Evolutionary conservation across 352 stramenopile species (phyloP).

Genomic region (Pythium utonaiense): DNA sequence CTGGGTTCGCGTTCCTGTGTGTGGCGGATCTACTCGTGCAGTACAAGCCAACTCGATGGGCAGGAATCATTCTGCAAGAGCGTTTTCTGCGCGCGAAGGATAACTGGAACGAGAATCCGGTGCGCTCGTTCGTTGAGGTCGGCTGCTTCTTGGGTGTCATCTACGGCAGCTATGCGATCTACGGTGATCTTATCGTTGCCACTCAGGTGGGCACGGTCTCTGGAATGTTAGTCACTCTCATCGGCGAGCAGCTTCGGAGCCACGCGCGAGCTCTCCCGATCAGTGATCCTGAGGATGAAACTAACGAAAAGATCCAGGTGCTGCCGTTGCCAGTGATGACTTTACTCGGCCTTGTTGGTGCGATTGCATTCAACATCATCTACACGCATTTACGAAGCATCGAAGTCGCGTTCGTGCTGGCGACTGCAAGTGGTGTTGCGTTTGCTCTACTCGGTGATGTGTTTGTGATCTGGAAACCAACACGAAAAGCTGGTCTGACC

Average conservation of each 20-base stretch:
- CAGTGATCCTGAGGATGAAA: conserved; percentile 26
- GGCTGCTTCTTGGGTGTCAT: conserved; percentile 86
- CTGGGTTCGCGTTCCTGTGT: conserved; percentile 81
- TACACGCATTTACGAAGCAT: conserved; percentile 81
- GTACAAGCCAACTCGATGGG: conserved; percentile 44
- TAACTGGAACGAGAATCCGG: conserved; percentile 73
- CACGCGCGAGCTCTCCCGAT: conserved; percentile 39
- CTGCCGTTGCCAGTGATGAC: conserved; percentile 80
- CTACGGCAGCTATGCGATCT: conserved; percentile 85
- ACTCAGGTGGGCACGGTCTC: conserved; percentile 82
- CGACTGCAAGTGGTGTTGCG: conserved; percentile 68
- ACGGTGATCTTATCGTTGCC: conserved; percentile 69
- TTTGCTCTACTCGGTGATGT: conserved; percentile 79
- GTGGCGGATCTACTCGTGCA: conserved; percentile 59
- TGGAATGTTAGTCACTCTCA: conserved; percentile 74
- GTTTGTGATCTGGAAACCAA: conserved; percentile 85
- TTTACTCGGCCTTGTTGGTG: conserved; percentile 68
- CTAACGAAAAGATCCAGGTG: conserved; percentile 62
- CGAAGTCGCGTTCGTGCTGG: conserved; percentile 76
- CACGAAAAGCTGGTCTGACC: conserved; percentile 71
- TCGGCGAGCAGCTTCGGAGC: conserved; percentile 71
- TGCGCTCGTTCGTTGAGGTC: conserved; percentile 82
- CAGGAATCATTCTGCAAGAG: conserved; percentile 81
- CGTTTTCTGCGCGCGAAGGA: conserved; percentile 66
- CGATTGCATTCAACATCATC: conserved; percentile 85